These are phyloP conservation scores for Epichloe elymi DNA, from an alignment of 2,329 filamentous ascomycete species.

Conservation along the genomic window DNA sequence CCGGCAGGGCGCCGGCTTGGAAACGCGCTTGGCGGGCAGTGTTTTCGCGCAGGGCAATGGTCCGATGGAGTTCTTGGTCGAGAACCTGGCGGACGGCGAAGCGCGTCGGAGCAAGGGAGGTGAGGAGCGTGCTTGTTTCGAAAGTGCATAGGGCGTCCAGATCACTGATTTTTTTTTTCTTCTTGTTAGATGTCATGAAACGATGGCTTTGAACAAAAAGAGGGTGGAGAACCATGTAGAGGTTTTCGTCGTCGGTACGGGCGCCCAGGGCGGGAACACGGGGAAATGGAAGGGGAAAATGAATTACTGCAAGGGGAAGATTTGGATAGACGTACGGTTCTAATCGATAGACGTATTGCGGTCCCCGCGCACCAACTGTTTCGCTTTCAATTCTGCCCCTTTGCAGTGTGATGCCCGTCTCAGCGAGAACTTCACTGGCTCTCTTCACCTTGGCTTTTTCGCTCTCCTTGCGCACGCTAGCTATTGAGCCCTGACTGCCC, in stretches of 20 bases:
- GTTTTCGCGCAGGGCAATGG: slow-evolving; percentile 52
- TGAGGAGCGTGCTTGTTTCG: slow-evolving; percentile 47
- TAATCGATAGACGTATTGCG: slow-evolving; percentile 80
- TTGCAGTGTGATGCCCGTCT: slow-evolving; percentile 69
- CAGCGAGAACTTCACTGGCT: slow-evolving; percentile 71
- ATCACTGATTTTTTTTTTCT: slow-evolving; percentile 26
- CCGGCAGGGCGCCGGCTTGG: slow-evolving; percentile 31
- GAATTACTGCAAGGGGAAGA: background rate
- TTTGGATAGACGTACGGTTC: slow-evolving; percentile 58
- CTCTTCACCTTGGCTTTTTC: slow-evolving; percentile 72
- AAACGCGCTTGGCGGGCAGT: slow-evolving; percentile 53
- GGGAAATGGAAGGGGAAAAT: background rate
- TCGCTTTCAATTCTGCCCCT: slow-evolving; percentile 66
- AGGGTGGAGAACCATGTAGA: slow-evolving; percentile 5
- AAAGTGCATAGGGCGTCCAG: slow-evolving; percentile 74
- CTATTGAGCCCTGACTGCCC: slow-evolving; percentile 51
- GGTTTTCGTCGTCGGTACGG: background rate
- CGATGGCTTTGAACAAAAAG: background rate
- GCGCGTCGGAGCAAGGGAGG: slow-evolving; percentile 59
- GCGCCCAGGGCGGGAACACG: background rate
- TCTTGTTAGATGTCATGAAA: background rate
- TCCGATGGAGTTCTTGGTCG: slow-evolving; percentile 75
- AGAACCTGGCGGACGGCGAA: slow-evolving; percentile 89
- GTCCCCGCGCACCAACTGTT: slow-evolving; percentile 41
- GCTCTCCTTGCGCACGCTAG: slow-evolving; percentile 75